Evolutionary conservation across 2,329 filamentous ascomycete genomes (phyloP).

Genomic region (Chrysosporium queenslandicum): DNA sequence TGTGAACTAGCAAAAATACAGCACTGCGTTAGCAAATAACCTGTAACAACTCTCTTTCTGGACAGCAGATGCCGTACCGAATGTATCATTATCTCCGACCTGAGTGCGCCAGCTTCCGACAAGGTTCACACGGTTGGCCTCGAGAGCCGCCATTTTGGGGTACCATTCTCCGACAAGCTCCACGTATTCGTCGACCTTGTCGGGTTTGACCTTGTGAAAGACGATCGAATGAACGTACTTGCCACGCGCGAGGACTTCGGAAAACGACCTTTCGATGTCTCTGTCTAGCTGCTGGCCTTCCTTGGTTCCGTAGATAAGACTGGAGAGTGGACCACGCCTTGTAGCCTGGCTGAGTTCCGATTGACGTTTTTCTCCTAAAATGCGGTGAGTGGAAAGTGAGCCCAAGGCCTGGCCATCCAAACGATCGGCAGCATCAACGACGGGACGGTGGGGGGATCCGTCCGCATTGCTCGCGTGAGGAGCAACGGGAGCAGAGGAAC

Average conservation of each 20-base stretch:
- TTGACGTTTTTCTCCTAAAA: constrained; percentile 48
- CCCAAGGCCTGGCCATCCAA: constrained; percentile 43
- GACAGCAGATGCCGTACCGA: constrained; percentile 52
- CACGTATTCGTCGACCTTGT: constrained; percentile 91
- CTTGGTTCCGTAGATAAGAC: constrained; percentile 92
- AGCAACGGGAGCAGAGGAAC: constrained; percentile 35
- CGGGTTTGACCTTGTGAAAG: constrained; percentile 88
- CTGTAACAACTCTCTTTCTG: neutral
- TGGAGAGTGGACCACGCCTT: constrained; percentile 66
- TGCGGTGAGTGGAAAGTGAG: constrained; percentile 49
- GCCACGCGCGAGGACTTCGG: constrained; percentile 82
- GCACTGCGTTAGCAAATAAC: constrained; percentile 25
- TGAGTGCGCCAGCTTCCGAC: constrained; percentile 98
- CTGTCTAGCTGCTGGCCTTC: constrained; percentile 89
- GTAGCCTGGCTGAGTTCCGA: constrained; percentile 31
- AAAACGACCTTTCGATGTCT: constrained; percentile 93
- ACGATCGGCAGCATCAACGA: constrained; percentile 34
- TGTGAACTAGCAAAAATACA: constrained; percentile 61
- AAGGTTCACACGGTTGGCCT: constrained; percentile 87
- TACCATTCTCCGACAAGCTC: constrained; percentile 86
- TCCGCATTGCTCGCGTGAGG: constrained; percentile 39
- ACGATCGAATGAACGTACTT: constrained; percentile 99
- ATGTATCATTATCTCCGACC: constrained; percentile 93
- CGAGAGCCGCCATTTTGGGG: constrained; percentile 70
- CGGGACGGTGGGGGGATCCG: constrained; percentile 22